These are phyloP conservation scores for Russula sp. DNA, from an alignment of 768 basidiomycete species.

Conservation along the genomic window DNA sequence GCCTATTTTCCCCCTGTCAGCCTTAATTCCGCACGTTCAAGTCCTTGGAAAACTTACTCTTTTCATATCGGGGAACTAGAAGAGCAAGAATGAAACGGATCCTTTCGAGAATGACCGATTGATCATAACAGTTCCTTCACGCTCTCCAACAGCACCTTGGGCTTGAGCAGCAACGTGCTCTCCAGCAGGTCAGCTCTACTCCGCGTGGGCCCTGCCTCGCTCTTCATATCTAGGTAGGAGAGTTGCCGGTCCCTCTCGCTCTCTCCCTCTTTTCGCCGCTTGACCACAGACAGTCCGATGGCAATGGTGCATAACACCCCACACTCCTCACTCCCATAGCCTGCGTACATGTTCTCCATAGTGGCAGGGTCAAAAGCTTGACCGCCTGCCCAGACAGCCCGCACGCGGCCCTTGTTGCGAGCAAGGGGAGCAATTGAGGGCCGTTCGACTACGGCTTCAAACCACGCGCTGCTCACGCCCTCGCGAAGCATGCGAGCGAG, in stretches of 20 bases:
- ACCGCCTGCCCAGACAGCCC: conserved; percentile 1
- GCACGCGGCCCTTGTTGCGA: background rate
- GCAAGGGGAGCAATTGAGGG: conserved; percentile 1
- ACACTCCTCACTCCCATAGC: conserved; percentile 18
- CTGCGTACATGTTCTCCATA: conserved; percentile 22
- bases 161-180: conserved; percentile 21
- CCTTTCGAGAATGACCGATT: conserved; percentile 1
- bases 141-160: conserved; percentile 23
- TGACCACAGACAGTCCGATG: conserved; percentile 17
- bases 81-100: conserved; percentile 9
- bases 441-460: conserved; percentile 24
- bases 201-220: conserved; percentile 7
- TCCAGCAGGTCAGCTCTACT: conserved; percentile 12
- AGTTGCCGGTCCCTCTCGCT: background rate
- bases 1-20: conserved; percentile 7
- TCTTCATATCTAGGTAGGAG: conserved; percentile 15
- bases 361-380: conserved; percentile 8
- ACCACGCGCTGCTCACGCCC: conserved; percentile 30
- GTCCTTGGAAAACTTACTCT: conserved; percentile 5
- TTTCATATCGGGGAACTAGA: conserved; percentile 11
- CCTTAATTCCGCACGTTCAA: background rate
- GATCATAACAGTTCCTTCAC: conserved; percentile 22
- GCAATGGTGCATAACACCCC: conserved; percentile 19
- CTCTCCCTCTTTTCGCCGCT: conserved; percentile 15
- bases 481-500: conserved; percentile 28